Percentiles rank a stretch among this genome's conserved stretches.
phyloP scores from a whole-genome alignment of 2,329 filamentous ascomycete species.

The Magnaporthiopsis incrustans region DNA sequence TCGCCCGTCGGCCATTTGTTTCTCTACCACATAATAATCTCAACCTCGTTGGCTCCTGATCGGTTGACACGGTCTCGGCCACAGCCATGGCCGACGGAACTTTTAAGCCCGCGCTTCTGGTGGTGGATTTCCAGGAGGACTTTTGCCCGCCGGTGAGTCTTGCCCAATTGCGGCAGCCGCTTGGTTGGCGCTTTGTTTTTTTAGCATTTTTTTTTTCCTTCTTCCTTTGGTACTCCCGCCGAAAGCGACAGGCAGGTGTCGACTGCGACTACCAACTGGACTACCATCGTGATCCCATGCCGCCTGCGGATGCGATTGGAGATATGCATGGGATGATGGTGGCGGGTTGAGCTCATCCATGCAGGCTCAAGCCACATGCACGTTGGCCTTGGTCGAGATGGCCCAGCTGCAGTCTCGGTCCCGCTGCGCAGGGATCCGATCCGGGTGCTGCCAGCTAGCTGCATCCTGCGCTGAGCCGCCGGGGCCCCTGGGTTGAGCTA shows the following conservation, averaged over 20 bases:
- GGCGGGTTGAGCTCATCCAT: background rate
- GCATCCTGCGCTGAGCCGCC: background rate
- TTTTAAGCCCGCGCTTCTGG: slow-evolving; percentile 49
- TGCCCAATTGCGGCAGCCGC: too few relatives aligned
- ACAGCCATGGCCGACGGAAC: slow-evolving; percentile 7
- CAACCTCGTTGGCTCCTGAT: background rate
- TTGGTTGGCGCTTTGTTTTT: background rate
- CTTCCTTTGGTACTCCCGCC: background rate
- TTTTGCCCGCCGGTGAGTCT: slow-evolving; percentile 78
- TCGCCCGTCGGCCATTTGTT: background rate
- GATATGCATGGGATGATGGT: background rate
- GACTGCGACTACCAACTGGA: too few relatives aligned
- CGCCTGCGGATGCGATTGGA: background rate
- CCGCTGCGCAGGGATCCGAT: too few relatives aligned
- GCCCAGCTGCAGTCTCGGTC: too few relatives aligned
- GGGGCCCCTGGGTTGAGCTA: background rate
- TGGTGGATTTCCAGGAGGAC: slow-evolving; percentile 90
- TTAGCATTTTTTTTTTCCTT: background rate
- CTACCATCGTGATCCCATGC: background rate
- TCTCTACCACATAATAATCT: background rate
- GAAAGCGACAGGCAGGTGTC: too few relatives aligned
- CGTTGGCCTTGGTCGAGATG: background rate
- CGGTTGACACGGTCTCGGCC: background rate
- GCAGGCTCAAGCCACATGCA: background rate
- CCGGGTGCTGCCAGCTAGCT: background rate